A percentile compares a stretch with the other conserved stretches of the same genome.
Conservation (phyloP, 2,329 filamentous ascomycete species). For the Mycogone perniciosa region DNA sequence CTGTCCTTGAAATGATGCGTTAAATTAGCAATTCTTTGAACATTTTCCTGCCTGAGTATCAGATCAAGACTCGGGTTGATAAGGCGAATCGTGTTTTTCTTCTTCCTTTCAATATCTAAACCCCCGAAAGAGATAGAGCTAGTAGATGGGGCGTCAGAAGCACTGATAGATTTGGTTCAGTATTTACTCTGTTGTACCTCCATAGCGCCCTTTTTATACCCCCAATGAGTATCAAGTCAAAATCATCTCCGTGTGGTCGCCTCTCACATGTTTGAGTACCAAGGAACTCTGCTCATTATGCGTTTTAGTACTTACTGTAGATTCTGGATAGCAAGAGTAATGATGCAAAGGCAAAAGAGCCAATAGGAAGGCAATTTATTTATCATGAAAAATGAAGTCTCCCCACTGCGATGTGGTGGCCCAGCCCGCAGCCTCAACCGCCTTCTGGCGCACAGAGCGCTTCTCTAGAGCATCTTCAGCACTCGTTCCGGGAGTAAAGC, state of each 20-base stretch:
- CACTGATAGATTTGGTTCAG: no score
- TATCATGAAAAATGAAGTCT: constrained; percentile 35
- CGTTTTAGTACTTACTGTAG: no score
- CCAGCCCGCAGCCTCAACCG: constrained; percentile 41
- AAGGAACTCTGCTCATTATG: no score
- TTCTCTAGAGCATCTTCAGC: constrained; percentile 40
- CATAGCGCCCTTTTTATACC: constrained; percentile 20
- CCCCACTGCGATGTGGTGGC: constrained; percentile 44
- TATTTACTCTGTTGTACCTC: no score
- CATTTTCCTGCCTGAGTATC: not conserved
- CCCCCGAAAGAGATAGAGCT: no score
- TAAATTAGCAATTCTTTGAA: constrained; percentile 6
- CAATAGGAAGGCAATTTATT: not conserved
- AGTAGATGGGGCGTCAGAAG: no score
- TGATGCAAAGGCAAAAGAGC: not conserved
- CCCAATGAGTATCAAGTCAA: constrained; percentile 26
- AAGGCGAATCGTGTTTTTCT: no score
- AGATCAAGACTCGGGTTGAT: no score
- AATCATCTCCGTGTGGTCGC: no score
- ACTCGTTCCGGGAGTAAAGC: constrained; percentile 34
- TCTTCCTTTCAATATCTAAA: no score
- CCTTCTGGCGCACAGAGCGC: constrained; percentile 32
- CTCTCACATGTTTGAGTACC: no score
- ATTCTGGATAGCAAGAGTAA: not conserved
- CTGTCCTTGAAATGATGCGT: not conserved